A percentile compares a stretch with the other conserved stretches of the same genome.
Conservation (phyloP, 2,329 filamentous ascomycete species). For the Exophiala calicioides region DNA sequence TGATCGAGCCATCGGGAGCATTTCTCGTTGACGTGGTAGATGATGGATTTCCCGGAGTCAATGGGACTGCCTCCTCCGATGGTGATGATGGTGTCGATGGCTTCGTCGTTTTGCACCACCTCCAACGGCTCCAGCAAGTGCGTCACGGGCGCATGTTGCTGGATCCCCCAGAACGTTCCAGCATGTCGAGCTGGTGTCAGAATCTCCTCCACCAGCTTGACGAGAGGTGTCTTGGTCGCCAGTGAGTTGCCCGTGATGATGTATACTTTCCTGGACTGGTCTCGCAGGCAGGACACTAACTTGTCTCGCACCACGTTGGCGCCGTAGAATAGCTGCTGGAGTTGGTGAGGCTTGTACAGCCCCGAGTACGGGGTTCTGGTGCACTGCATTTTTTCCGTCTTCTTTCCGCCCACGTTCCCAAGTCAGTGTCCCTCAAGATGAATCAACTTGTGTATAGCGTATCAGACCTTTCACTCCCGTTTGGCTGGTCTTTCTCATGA, state of each 20-base stretch:
- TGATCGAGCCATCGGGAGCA: slow-evolving; percentile 46
- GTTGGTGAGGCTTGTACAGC: slow-evolving; percentile 51
- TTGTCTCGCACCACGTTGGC: slow-evolving; percentile 49
- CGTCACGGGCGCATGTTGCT: slow-evolving; percentile 57
- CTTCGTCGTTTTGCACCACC: slow-evolving; percentile 46
- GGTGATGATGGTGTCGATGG: slow-evolving; percentile 57
- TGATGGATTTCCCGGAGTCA: slow-evolving; percentile 53
- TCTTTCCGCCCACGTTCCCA: too few relatives aligned
- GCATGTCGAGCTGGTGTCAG: slow-evolving; percentile 50
- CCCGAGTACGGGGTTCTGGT: slow-evolving; percentile 48
- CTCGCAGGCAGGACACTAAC: slow-evolving; percentile 47
- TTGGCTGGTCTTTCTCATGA: too few relatives aligned
- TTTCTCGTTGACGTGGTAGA: slow-evolving; percentile 46
- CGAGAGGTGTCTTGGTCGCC: slow-evolving; percentile 55
- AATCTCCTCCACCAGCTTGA: slow-evolving; percentile 53
- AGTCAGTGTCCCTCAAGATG: too few relatives aligned
- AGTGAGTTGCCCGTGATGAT: slow-evolving; percentile 59
- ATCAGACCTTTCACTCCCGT: too few relatives aligned
- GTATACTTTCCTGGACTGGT: slow-evolving; percentile 53
- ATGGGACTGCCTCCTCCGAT: slow-evolving; percentile 59
- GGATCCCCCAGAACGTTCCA: slow-evolving; percentile 57
- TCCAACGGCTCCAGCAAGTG: slow-evolving; percentile 55
- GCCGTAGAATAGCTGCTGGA: slow-evolving; percentile 55
- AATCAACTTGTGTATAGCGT: too few relatives aligned
- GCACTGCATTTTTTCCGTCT: slow-evolving; percentile 3